Percentiles rank a stretch among this genome's conserved stretches.
These are phyloP conservation scores for Afroboletus lepidellus DNA, from an alignment of 1,284 basidiomycete genomes.

Conservation along the genomic window DNA sequence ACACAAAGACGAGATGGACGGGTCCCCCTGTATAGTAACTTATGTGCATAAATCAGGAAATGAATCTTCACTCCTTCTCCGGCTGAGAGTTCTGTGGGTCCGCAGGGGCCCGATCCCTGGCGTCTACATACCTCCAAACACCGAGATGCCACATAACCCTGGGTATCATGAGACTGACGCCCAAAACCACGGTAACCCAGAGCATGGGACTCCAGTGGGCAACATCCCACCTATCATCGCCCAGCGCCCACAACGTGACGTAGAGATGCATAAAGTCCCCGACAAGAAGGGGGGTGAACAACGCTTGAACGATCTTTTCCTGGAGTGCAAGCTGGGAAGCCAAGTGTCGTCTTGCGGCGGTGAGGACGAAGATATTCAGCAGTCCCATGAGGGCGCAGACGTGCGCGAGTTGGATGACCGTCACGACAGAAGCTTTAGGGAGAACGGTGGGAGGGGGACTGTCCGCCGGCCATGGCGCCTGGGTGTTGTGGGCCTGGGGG, in stretches of 20 bases:
- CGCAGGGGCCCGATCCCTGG: conserved; percentile 44
- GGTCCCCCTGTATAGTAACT: conserved; percentile 6
- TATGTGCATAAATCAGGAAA: conserved; percentile 27
- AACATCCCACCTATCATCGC: conserved; percentile 61
- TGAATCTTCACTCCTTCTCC: conserved; percentile 22
- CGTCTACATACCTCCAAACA: conserved; percentile 67
- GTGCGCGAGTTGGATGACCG: conserved; percentile 67
- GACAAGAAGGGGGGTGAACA: conserved; percentile 64
- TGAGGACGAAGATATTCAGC: conserved; percentile 65
- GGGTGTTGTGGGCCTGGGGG: conserved; percentile 62
- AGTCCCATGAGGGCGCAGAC: conserved; percentile 71
- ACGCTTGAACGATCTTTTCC: conserved; percentile 62
- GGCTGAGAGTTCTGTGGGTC: neutral
- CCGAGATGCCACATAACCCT: conserved; percentile 71
- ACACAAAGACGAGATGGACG: neutral
- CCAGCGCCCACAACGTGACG: conserved; percentile 70
- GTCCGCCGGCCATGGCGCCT: conserved; percentile 65
- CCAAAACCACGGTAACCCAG: conserved; percentile 64
- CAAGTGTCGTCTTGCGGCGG: conserved; percentile 58
- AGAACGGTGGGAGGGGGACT: conserved; percentile 48
- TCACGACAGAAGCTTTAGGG: conserved; percentile 63
- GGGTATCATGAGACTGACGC: conserved; percentile 63
- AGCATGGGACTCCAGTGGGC: conserved; percentile 63
- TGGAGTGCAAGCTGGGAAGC: conserved; percentile 57
- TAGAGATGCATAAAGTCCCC: conserved; percentile 65